A percentile compares a stretch with the other conserved stretches of the same genome.
Evolutionary conservation across 75 land plant species (phyloP).

Genomic region (Selaginella tamariscina): DNA sequence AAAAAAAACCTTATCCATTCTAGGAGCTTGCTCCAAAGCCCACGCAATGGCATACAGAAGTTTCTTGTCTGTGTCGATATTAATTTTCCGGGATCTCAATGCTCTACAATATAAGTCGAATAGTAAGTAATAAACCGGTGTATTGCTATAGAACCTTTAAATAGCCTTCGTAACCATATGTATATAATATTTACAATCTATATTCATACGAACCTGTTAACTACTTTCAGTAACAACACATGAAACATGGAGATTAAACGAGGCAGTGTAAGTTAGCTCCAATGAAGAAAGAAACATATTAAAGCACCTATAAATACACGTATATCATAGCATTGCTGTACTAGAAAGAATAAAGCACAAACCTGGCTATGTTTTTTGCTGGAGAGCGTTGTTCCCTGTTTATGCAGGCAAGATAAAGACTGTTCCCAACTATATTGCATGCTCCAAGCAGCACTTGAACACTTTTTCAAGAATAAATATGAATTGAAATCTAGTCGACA

Average conservation of each 20-base stretch:
- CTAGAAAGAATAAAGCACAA: too few species aligned
- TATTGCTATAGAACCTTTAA: too few species aligned
- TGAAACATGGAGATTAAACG: slow-evolving; percentile 63
- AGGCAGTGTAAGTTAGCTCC: slow-evolving; percentile 1
- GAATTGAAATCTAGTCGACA: too few species aligned
- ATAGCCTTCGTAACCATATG: too few species aligned
- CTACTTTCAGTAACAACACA: slow-evolving; percentile 23
- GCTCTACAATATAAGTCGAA: not conserved
- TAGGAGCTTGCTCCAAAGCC: slow-evolving; percentile 66
- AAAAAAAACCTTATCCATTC: too few species aligned
- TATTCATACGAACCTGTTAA: not conserved
- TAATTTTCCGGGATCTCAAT: not conserved
- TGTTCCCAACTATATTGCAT: slow-evolving; percentile 81
- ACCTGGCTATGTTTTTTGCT: not conserved
- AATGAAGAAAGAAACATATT: not conserved
- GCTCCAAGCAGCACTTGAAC: slow-evolving; percentile 46
- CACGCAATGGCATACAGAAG: slow-evolving; percentile 62
- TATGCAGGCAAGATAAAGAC: slow-evolving; percentile 32
- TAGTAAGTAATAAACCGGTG: not conserved
- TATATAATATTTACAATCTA: too few species aligned
- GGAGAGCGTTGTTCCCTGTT: not conserved
- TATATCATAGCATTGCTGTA: too few species aligned
- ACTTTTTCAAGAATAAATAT: too few species aligned
- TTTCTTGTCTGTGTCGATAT: slow-evolving; percentile 32
- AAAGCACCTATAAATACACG: too few species aligned